Evolutionary conservation across 2,329 filamentous ascomycete genomes (phyloP).

Genomic region (Dactylellina cionopaga): DNA sequence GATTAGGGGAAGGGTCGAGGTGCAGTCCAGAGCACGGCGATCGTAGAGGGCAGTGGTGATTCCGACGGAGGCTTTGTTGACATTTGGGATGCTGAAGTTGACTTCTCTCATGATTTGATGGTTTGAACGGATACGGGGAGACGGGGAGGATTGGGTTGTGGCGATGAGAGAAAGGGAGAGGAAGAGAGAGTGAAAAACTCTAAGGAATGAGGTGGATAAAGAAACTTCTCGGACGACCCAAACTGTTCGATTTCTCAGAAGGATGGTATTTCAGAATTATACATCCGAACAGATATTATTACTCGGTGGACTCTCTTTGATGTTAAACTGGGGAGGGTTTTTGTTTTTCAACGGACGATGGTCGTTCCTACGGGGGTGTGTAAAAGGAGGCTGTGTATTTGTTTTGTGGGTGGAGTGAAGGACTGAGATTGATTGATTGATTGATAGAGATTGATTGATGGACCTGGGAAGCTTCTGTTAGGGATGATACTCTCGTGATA

Average conservation of each 20-base stretch:
- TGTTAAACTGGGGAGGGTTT: not conserved
- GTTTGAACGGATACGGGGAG: not conserved
- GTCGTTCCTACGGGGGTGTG: not conserved
- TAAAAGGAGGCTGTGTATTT: too few relatives aligned
- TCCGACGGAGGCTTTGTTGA: constrained; percentile 98
- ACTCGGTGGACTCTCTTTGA: not conserved
- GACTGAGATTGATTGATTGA: not conserved
- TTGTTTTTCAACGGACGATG: not conserved
- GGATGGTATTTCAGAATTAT: constrained; percentile 3
- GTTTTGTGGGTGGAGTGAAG: not conserved
- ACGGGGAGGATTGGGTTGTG: not conserved
- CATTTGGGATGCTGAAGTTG: constrained; percentile 98
- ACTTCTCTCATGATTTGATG: constrained; percentile 88
- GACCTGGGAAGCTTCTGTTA: too few relatives aligned
- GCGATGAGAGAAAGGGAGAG: not conserved
- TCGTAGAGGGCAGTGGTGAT: constrained; percentile 99
- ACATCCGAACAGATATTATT: constrained; percentile 29
- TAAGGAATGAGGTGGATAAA: not conserved
- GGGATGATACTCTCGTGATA: too few relatives aligned
- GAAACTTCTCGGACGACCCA: constrained; percentile 6
- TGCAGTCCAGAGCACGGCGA: constrained; percentile 95
- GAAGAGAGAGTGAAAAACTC: constrained; percentile 8
- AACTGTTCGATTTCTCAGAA: not conserved
- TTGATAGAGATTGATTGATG: constrained; percentile 12
- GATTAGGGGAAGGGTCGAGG: constrained; percentile 94